Evolutionary conservation across 495 filamentous ascomycete genomes (phyloP), one percentile per base, ranked within the genome.

Genomic region (Daldinia bambusicola): DNA sequence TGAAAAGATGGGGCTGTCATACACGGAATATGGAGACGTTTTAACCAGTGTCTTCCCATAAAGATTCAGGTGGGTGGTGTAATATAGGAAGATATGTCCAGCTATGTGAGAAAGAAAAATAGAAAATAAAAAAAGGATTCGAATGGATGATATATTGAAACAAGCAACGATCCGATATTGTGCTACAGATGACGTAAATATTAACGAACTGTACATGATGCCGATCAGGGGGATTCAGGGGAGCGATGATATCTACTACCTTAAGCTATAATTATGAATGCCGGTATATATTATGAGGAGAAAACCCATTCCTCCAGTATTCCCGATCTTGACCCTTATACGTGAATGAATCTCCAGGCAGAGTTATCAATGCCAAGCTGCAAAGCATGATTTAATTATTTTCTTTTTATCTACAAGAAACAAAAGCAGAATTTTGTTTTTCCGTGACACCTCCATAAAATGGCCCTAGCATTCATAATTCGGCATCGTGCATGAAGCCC

Each of bases 1-100:
- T 41, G 81, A 82, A 71, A 81, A 82, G 74, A 82, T 81, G 75
- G 58, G 64, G 12, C 55, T 79, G 43, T 81, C 79, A 32, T 82
- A 83, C 40, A 66, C 64, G n/a, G 77, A 71, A 1, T 81, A 82
- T 61, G 79, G 77, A 6, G 40, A 68, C 6, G 78, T 80, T 6
- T 62, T 83, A 58, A 62, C 22, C 31, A 79, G 57, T 31, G 31
- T 79, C 0, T 83, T 83, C 37, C 78, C 77, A 5, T 78, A 70
- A 61, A 12, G 12, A 9, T 12, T 9, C 4, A 10, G 8, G 18
- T 48, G 18, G 9, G 16, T 12, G 34, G 6, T 10, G 7, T 36
- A 10, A 36, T 36, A 36, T 26, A 26, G 26, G 26, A 3, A 36
- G 1, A 36, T 36, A 36, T 36, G 34, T 6, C 34, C 34, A 36